These are phyloP conservation scores for Globisporangium rhizosaccharum DNA, from an alignment of 352 stramenopile genomes.

Conservation along the genomic window DNA sequence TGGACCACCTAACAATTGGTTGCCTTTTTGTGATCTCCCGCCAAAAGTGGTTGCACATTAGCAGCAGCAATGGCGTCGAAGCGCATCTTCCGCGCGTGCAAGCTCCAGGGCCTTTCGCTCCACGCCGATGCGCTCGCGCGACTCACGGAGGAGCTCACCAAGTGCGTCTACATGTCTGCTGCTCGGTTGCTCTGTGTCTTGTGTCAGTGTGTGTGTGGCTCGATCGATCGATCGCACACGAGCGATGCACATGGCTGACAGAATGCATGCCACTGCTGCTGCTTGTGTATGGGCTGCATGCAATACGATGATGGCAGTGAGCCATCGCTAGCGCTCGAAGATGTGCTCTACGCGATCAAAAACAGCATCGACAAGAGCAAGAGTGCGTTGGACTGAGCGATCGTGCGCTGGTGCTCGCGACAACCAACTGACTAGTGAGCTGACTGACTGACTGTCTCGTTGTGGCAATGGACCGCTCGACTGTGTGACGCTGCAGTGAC, in stretches of 20 bases:
- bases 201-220: neutral
- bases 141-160: slow-evolving; percentile 61
- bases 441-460: neutral
- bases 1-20: neutral
- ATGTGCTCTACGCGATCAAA: slow-evolving; percentile 85
- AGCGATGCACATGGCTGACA: neutral
- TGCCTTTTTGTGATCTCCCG: too few relatives aligned
- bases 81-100: slow-evolving; percentile 78
- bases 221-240: neutral
- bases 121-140: slow-evolving; percentile 62
- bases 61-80: slow-evolving; percentile 48
- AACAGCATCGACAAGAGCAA: slow-evolving; percentile 88
- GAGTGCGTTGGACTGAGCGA: slow-evolving; percentile 30
- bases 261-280: too few relatives aligned
- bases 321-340: slow-evolving; percentile 64
- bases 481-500: slow-evolving; percentile 37
- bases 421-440: neutral
- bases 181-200: neutral
- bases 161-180: slow-evolving; percentile 19
- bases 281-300: neutral
- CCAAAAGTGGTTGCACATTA: neutral
- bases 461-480: neutral
- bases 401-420: neutral
- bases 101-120: slow-evolving; percentile 78
- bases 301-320: slow-evolving; percentile 31